These are phyloP conservation scores for Nicotiana otophora DNA, from an alignment of 257 asterid species.

Conservation along the genomic window DNA sequence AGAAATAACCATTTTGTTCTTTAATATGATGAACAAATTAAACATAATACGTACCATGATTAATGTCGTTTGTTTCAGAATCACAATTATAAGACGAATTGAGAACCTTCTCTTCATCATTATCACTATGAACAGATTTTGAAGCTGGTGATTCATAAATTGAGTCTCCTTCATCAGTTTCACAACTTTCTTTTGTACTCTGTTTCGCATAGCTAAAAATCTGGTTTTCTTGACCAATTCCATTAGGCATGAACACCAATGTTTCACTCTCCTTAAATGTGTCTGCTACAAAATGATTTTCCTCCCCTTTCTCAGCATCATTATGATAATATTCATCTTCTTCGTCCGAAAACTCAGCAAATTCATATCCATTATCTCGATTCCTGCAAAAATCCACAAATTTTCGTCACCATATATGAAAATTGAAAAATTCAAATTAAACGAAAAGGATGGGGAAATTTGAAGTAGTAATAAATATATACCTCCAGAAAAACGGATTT, in stretches of 20 bases:
- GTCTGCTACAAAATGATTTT: constrained; percentile 15
- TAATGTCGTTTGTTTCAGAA: constrained; percentile 20
- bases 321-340: constrained; percentile 21
- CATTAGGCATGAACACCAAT: neutral
- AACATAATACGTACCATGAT: constrained; percentile 18
- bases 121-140: constrained; percentile 23
- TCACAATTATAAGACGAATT: constrained; percentile 3
- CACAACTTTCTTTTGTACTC: constrained; percentile 14
- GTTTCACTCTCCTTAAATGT: constrained; percentile 6
- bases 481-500: constrained; percentile 69
- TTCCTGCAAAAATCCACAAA: constrained; percentile 32
- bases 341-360: constrained; percentile 46
- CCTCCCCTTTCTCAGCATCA: constrained; percentile 14
- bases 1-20: neutral
- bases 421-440: neutral
- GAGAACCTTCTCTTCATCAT: constrained; percentile 34
- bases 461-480: neutral
- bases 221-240: neutral
- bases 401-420: neutral
- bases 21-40: neutral
- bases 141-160: constrained; percentile 37
- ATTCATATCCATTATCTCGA: constrained; percentile 42
- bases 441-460: neutral
- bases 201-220: neutral
- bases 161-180: constrained; percentile 23